Evolutionary conservation across 768 basidiomycete species (phyloP).

Genomic region (Phlebiopsis gigantea): DNA sequence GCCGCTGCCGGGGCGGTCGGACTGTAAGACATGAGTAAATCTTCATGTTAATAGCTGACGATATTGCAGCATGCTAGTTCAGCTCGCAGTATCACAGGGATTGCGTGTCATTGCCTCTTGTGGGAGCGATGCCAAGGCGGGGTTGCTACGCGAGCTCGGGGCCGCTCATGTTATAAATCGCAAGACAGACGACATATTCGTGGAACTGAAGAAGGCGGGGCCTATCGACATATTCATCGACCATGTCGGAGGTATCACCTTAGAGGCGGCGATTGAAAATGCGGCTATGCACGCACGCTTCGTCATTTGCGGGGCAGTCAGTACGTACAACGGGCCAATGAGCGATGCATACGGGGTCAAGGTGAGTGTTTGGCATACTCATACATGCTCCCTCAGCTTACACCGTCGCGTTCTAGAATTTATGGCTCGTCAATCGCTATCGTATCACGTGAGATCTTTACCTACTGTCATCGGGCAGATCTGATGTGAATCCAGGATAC

Average conservation of each 20-base stretch:
- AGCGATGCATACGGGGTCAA: too few species aligned
- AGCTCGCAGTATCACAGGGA: constrained; percentile 37
- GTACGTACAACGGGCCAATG: too few species aligned
- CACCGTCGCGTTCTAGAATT: too few species aligned
- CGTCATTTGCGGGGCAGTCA: too few species aligned
- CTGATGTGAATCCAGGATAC: too few species aligned
- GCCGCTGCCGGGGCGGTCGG: constrained; percentile 44
- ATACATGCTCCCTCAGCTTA: too few species aligned
- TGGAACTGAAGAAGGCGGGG: constrained; percentile 51
- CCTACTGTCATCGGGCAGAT: too few species aligned
- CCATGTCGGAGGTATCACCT: constrained; percentile 25
- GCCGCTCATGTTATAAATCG: constrained; percentile 70
- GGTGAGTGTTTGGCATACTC: too few species aligned
- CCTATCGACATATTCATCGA: constrained; percentile 44
- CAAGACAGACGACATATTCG: constrained; percentile 48
- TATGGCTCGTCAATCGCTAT: too few species aligned
- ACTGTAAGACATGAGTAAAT: constrained; percentile 52
- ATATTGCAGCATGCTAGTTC: too few species aligned
- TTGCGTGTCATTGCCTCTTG: constrained; percentile 65
- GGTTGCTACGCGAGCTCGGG: constrained; percentile 50
- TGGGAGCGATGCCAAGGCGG: constrained; percentile 66
- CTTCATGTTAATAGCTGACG: too few species aligned
- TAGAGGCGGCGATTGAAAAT: constrained; percentile 23
- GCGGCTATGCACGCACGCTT: constrained; percentile 15
- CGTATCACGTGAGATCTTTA: too few species aligned